Conservation (phyloP, 768 basidiomycete genomes). For the Erythrobasidium yunnanense region DNA sequence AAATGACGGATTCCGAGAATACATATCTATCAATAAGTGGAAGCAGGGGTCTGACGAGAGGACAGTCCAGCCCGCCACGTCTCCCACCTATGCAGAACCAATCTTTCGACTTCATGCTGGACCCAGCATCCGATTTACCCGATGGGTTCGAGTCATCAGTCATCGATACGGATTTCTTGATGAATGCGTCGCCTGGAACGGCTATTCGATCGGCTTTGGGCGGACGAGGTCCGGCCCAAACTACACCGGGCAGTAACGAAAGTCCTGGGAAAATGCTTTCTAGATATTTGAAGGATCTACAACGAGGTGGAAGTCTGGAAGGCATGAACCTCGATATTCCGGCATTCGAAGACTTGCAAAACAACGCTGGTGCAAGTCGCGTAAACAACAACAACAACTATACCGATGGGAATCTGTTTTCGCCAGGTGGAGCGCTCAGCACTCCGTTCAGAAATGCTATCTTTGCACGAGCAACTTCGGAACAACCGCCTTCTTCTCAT, state of each 20-base stretch:
- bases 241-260: background rate
- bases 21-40: too few relatives aligned
- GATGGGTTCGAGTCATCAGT: background rate
- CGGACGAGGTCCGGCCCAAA: background rate
- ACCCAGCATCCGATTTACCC: background rate
- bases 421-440: background rate
- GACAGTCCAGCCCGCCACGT: background rate
- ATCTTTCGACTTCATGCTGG: background rate
- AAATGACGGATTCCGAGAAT: too few relatives aligned
- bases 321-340: background rate
- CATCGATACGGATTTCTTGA: conserved; percentile 20
- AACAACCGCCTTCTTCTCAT: conserved; percentile 23
- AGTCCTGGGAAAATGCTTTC: background rate
- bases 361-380: background rate
- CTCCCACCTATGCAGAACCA: background rate
- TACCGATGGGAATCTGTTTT: conserved; percentile 1
- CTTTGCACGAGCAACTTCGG: background rate
- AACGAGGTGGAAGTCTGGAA: background rate
- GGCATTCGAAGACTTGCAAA: background rate
- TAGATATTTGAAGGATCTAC: background rate
- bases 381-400: background rate
- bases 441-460: conserved; percentile 17
- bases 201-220: conserved; percentile 7
- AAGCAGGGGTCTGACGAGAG: too few relatives aligned
- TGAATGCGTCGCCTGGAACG: conserved; percentile 22